Conservation (phyloP, 257 asterid genomes). For the Ocimum tenuiflorum region DNA sequence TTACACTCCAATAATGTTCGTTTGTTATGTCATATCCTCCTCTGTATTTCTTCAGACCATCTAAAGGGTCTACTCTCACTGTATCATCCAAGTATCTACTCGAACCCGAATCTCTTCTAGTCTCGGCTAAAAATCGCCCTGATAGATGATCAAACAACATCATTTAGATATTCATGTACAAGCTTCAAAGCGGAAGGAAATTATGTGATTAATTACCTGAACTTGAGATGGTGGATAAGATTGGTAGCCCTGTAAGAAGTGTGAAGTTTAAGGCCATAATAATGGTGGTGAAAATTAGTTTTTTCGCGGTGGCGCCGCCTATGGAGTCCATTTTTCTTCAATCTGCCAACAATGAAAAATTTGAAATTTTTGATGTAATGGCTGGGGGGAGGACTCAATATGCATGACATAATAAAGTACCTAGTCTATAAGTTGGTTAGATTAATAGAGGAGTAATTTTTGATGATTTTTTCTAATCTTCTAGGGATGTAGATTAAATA, state of each 20-base stretch:
- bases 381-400: not conserved
- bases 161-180: too few species aligned
- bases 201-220: conserved; percentile 22
- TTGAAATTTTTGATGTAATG: too few species aligned
- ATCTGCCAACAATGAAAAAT: too few species aligned
- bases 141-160: not conserved
- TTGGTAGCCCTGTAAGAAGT: conserved; percentile 19
- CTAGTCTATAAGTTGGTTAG: conserved; percentile 18
- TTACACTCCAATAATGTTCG: conserved; percentile 79
- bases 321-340: too few species aligned
- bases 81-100: conserved; percentile 37
- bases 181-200: not conserved
- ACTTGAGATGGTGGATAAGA: not conserved
- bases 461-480: not conserved
- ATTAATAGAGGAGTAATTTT: conserved; percentile 8
- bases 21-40: conserved; percentile 77
- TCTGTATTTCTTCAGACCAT: conserved; percentile 59
- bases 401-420: not conserved
- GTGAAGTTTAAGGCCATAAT: conserved; percentile 27
- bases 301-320: too few species aligned
- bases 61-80: conserved; percentile 57
- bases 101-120: conserved; percentile 12
- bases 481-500: conserved; percentile 4
- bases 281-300: conserved; percentile 11
- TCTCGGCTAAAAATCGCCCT: conserved; percentile 38